These are phyloP conservation scores for Tetrahymena borealis DNA, from an alignment of 73 alveolate species.

Conservation along the genomic window DNA sequence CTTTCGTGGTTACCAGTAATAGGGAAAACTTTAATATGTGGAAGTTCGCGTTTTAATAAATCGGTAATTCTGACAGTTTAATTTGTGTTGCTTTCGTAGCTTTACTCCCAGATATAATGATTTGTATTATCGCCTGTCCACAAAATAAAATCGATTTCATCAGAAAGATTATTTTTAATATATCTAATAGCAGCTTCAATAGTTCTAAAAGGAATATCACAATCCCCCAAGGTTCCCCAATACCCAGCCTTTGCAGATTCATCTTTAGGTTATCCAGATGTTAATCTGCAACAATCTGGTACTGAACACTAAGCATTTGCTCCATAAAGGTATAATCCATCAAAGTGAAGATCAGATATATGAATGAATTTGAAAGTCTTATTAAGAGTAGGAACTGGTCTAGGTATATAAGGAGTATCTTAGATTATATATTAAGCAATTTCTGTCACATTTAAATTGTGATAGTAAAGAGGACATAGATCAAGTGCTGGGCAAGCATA, in stretches of 20 bases:
- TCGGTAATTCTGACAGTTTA: constrained; percentile 14
- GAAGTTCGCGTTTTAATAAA: constrained; percentile 1
- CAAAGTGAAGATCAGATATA: constrained; percentile 74
- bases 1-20: constrained; percentile 41
- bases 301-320: constrained; percentile 52
- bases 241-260: constrained; percentile 49
- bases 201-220: constrained; percentile 68
- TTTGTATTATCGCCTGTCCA: constrained; percentile 75
- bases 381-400: constrained; percentile 23
- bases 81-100: constrained; percentile 42
- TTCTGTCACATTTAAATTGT: constrained; percentile 6
- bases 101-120: constrained; percentile 64
- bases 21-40: constrained; percentile 17
- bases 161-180: constrained; percentile 43
- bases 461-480: constrained; percentile 20
- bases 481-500: constrained; percentile 17
- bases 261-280: constrained; percentile 46
- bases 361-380: constrained; percentile 61
- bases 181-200: constrained; percentile 50
- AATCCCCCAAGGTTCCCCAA: constrained; percentile 58
- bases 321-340: constrained; percentile 59
- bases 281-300: constrained; percentile 65
- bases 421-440: background rate
- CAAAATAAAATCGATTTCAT: constrained; percentile 45
- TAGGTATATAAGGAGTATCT: constrained; percentile 11